Base-by-base conservation (phyloP, 352 stramenopile species). In the Phytophthora chlamydospora region DNA sequence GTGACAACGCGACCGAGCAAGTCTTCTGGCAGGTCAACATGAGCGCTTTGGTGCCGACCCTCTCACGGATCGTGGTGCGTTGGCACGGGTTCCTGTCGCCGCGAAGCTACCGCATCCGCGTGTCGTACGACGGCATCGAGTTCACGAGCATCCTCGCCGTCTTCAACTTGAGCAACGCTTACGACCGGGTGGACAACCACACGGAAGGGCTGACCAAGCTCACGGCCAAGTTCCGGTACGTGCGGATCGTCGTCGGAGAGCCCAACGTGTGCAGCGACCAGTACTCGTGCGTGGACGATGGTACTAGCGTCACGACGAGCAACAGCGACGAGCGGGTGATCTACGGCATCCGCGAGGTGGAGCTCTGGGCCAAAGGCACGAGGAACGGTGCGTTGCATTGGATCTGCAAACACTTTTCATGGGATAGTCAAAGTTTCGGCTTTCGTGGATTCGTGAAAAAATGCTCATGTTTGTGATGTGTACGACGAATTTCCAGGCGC, bases 11-110 rank as follows among this genome's bases (percentile, higher is more conserved):
- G 2, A 66, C 36, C 27, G 68, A 86, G 35, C 51, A 62, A 9
- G 67, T 88, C 2, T 93, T 85, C 60, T 93, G 83, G 77, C 85
- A 93, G 66, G 64, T 91, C 14, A 91, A 93, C 56, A 70, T 94
- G 59, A 88, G 80, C 14, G 44, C 63, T 0, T 47, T 78, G 33
- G 70, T 69, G 42, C 68, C 81, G 4, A 62, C 61, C 1, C 58
- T 90, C n/a, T 68, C 68, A 34, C 75, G 83, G 11, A 74, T 92
- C 43, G 67, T 94, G 24, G 74, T 94, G 40, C 83, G 79, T 0
- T 94, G 83, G 85, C 81, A 94, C 65, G 83, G 83, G 17, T 93
- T 83, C 70, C 49, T 91, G 51, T 76, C 80, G 14, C 79, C 83
- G 0, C 31, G 66, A n/a, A 71, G 46, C 54, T 92, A 89, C 52